phyloP scores from a whole-genome alignment of 2,329 filamentous ascomycete genomes.

The Corinectria fuckeliana region DNA sequence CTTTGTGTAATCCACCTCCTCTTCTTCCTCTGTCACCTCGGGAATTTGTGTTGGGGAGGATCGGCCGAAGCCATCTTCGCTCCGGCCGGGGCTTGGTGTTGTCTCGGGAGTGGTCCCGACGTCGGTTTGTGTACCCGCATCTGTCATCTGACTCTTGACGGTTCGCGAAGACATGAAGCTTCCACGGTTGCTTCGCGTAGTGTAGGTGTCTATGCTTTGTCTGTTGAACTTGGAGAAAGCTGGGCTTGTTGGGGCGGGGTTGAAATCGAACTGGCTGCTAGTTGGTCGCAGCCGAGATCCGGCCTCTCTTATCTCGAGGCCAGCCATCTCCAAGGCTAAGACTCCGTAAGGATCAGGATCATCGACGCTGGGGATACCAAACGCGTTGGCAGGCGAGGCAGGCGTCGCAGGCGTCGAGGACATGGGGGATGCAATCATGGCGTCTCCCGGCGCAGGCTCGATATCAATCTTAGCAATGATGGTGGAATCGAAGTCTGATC shows the following conservation, averaged over 20 bases:
- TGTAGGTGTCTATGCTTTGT: conserved; percentile 72
- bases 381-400: conserved; percentile 56
- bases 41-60: conserved; percentile 50
- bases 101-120: conserved; percentile 59
- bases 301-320: conserved; percentile 89
- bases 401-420: conserved; percentile 41
- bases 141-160: conserved; percentile 73
- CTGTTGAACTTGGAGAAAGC: conserved; percentile 64
- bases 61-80: conserved; percentile 57
- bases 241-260: conserved; percentile 77
- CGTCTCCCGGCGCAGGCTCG: conserved; percentile 79
- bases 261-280: conserved; percentile 84
- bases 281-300: conserved; percentile 72
- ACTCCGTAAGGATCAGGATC: conserved; percentile 95
- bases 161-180: conserved; percentile 78
- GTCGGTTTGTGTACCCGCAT: conserved; percentile 70
- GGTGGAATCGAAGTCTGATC: conserved; percentile 73
- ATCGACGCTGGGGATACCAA: conserved; percentile 79
- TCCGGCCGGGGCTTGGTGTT: conserved; percentile 60
- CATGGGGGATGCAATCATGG: conserved; percentile 57
- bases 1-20: conserved; percentile 66
- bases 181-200: conserved; percentile 67
- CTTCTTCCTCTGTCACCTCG: conserved; percentile 51
- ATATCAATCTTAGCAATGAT: conserved; percentile 69
- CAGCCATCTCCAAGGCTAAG: conserved; percentile 86